Conservation (phyloP, 1,284 basidiomycete genomes). For the Ustilago bromivora region DNA sequence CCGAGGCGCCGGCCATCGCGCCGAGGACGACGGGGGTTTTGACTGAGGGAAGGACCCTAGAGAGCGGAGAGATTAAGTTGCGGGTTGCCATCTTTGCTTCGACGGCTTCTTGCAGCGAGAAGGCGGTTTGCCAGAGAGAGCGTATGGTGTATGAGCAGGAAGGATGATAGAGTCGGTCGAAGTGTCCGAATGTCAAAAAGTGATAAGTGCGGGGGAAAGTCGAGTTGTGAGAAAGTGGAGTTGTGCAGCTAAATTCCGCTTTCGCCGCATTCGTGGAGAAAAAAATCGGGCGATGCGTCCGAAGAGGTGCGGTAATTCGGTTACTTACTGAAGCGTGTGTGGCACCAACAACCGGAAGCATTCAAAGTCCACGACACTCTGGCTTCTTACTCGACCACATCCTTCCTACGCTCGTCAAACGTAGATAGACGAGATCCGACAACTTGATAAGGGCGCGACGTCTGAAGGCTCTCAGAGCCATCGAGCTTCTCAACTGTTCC, state of each 20-base stretch:
- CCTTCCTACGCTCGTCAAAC: not conserved
- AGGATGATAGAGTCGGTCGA: slow-evolving; percentile 15
- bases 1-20: slow-evolving; percentile 65
- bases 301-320: slow-evolving; percentile 26
- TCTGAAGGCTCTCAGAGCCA: not conserved
- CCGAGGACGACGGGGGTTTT: slow-evolving; percentile 56
- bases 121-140: no score
- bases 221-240: not conserved
- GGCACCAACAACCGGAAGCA: not conserved
- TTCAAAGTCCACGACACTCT: not conserved
- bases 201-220: slow-evolving; percentile 24
- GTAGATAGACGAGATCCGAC: not conserved
- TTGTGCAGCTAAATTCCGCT: slow-evolving; percentile 24
- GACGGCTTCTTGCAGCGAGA: not conserved
- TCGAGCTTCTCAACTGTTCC: not conserved
- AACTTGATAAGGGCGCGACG: not conserved
- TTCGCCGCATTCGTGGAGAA: slow-evolving; percentile 12
- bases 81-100: slow-evolving; percentile 23
- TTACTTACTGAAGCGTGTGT: slow-evolving; percentile 5
- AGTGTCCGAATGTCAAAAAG: slow-evolving; percentile 4
- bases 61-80: slow-evolving; percentile 37
- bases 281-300: slow-evolving; percentile 1
- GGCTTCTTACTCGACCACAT: not conserved
- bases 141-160: not conserved
- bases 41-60: slow-evolving; percentile 28